These are phyloP conservation scores for Dacryopinax primogenitus DNA, from an alignment of 768 basidiomycete genomes.

Conservation along the genomic window DNA sequence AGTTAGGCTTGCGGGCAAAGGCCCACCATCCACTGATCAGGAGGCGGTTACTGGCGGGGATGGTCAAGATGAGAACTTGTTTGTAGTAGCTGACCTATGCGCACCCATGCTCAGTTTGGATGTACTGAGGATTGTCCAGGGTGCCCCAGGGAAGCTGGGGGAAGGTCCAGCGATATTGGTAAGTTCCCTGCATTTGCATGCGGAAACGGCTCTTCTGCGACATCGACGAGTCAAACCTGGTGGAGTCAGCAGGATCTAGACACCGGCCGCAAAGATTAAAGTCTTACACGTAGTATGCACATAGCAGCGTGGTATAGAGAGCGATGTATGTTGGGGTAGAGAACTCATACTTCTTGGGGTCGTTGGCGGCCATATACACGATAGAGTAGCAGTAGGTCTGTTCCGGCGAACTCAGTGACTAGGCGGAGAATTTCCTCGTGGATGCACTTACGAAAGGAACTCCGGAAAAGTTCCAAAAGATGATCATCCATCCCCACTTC, in stretches of 20 bases:
- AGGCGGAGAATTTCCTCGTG: neutral
- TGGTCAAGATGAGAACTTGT: neutral
- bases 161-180: conserved; percentile 77
- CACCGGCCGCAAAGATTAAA: no score
- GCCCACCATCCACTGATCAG: conserved; percentile 90
- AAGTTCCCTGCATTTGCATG: conserved; percentile 88
- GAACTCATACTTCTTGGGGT: conserved; percentile 77
- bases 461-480: conserved; percentile 95
- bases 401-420: neutral
- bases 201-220: conserved; percentile 96
- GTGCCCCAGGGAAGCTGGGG: conserved; percentile 78
- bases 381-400: conserved; percentile 95
- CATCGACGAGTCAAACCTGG: conserved; percentile 87
- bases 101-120: conserved; percentile 88
- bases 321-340: conserved; percentile 59
- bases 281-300: conserved; percentile 74
- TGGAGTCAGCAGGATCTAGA: neutral
- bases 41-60: conserved; percentile 61
- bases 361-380: conserved; percentile 93
- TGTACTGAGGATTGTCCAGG: conserved; percentile 74
- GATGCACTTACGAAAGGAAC: conserved; percentile 52
- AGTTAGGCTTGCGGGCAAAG: conserved; percentile 91
- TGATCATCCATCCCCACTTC: conserved; percentile 97
- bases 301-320: conserved; percentile 62
- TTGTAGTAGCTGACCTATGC: conserved; percentile 14